Evolutionary conservation across 805 yeast species (phyloP), one percentile per base, ranked within the genome.

Genomic region (Wickerhamiella kazuoi): DNA sequence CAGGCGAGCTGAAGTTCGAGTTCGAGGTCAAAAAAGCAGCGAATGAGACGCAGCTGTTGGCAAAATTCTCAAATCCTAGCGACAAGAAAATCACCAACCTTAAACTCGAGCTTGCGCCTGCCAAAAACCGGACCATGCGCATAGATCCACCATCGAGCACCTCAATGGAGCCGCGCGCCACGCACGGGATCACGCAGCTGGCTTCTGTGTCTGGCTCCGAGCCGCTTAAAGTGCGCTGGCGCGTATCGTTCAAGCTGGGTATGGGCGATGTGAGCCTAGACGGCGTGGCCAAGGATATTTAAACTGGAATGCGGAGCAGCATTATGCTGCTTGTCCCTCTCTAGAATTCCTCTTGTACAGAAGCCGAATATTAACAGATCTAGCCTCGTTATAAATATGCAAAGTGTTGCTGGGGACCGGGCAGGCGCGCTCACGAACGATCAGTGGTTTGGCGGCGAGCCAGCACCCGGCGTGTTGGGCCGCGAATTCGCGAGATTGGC

Each of bases 141-240:
- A 65, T 80, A 52, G 63, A 67, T 41, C 75, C 84, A 1, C 84
- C 77, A 54, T 65, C 77, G 7, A 66, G 71, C 39, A 72, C 69
- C 40, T 50, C 55, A 23, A 50, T 80, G n/a, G 63, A 64, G 41
- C 67, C 71, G 2, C 64, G 63, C 39, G 63, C 61, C 35, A 56
- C 53, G 28, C 64, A 69, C 39, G 74, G 74, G 5, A 62, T 78
- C 15, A 56, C 62, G 3, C 90, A 80, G 56, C 63, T 59, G 26
- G 64, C 72, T 37, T 56, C 55, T 30, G 61, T 62, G 17, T 21
- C 31, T 2, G 54, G 53, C 21, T 14, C 37, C 4, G 55, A 57
- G 13, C 60, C 63, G n/a, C 56, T 78, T 47, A 80, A 79, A 56
- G 64, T 82, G 42, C 78, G 81, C 56, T 82, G 86, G 87, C 79